Evolutionary conservation across 352 stramenopile genomes (phyloP), one percentile per base, ranked within the genome.

Genomic region (Peronospora destructor): DNA sequence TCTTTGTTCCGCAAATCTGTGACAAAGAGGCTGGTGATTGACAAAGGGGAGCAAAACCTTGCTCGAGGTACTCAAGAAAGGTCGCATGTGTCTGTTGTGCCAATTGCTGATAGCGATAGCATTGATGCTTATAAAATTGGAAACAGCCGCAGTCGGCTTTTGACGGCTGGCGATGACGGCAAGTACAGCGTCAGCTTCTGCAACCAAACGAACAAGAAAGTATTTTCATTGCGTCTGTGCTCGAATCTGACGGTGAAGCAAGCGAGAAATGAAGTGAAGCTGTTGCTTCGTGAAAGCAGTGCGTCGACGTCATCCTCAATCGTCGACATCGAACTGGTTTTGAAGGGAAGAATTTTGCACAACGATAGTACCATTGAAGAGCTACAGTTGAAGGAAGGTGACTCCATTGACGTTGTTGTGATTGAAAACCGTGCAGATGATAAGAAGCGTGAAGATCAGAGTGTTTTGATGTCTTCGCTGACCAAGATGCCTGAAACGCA

Each of bases 401-500:
- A 90, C 30, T 54, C 71, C 0, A 66, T 90, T 0, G 76, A 87
- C 9, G 72, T 90, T 33, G 73, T 83, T 17, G 64, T 87, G n/a
- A 70, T 86, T 16, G 77, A 89, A 53, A 63, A 79, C n/a, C 56
- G 58, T 33, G 30, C 35, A 11, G 47, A 73, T 23, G 49, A 69
- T 25, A 59, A 64, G 2, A 64, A 61, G 47, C 34, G 40, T 21
- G 68, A 75, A 8, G 48, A 61, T 9, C 56, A 57, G 9, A 29
- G 17, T 32, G n/a, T 45, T 5, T 49, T 52, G 17, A 39, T 64
- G 47, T 54, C 64, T 36, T 63, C 50, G 12, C 16, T 71, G 29
- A 36, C 43, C n/a, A 78, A 76, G 19, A 71, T 68, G 42, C 21
- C 51, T 23, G 66, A 80, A 6, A 23, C 44, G 9, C 43, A 49